A percentile compares a stretch with the other conserved stretches of the same genome.
phyloP scores from a whole-genome alignment of 1,139 yeast genomes.

The Sugiyamaella sp. region DNA sequence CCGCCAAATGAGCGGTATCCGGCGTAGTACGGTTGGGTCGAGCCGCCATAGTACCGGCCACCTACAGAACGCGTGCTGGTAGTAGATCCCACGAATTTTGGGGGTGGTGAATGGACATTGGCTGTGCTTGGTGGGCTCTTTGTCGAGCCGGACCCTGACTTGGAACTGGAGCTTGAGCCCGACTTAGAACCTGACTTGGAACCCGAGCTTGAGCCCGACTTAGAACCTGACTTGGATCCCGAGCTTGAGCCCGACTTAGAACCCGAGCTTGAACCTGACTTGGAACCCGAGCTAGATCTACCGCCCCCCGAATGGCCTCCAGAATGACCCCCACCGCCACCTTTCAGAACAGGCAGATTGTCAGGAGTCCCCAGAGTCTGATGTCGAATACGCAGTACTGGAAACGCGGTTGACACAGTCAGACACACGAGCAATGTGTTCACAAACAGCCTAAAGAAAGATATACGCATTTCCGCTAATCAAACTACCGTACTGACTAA shows the following conservation, averaged over 20 bases:
- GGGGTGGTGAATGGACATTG: conserved; percentile 8
- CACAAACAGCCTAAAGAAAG: too few relatives aligned
- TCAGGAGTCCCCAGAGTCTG: too few relatives aligned
- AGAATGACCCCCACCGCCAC: conserved; percentile 16
- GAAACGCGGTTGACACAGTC: too few relatives aligned
- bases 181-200: conserved; percentile 13
- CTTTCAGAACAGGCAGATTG: background rate
- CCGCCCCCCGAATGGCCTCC: conserved; percentile 21
- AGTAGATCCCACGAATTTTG: conserved; percentile 6
- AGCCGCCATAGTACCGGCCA: conserved; percentile 33
- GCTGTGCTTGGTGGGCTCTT: conserved; percentile 10
- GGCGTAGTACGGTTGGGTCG: conserved; percentile 30
- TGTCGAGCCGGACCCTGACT: background rate
- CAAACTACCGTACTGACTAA: too few relatives aligned
- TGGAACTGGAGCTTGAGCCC: conserved; percentile 16
- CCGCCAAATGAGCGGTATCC: conserved; percentile 34
- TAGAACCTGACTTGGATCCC: conserved; percentile 13
- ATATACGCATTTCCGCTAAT: too few relatives aligned
- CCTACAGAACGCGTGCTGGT: conserved; percentile 2
- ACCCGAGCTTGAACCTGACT: conserved; percentile 13
- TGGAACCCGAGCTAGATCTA: conserved; percentile 7
- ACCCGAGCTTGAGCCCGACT: conserved; percentile 12
- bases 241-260: conserved; percentile 7
- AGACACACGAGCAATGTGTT: too few relatives aligned
- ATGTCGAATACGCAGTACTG: too few relatives aligned